Evolutionary conservation across 83 land plant genomes (phyloP).

Genomic region (Diphasiastrum complanatum): DNA sequence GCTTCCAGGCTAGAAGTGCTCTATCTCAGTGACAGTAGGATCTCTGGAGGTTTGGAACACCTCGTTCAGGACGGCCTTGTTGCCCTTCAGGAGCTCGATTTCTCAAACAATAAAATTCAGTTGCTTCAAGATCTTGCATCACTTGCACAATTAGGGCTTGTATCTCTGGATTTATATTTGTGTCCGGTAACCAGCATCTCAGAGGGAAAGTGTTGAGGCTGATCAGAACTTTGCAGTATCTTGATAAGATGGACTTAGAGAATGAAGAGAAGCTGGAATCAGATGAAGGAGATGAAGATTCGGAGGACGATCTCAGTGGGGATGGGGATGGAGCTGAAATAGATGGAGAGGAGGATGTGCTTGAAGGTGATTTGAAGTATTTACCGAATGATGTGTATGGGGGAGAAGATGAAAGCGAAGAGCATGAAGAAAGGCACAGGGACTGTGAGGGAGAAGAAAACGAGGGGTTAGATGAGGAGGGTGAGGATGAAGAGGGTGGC

Average conservation of each 20-base stretch:
- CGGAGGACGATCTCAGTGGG: conserved; percentile 53
- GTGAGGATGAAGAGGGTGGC: conserved; percentile 40
- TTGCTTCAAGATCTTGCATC: conserved; percentile 65
- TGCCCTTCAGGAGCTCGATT: conserved; percentile 69
- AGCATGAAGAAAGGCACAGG: conserved; percentile 14
- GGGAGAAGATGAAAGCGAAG: conserved; percentile 22
- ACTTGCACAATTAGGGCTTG: conserved; percentile 57
- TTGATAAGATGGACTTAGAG: conserved; percentile 74
- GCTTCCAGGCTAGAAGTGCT: conserved; percentile 52
- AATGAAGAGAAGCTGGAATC: conserved; percentile 70
- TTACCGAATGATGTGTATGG: conserved; percentile 18
- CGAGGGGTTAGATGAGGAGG: conserved; percentile 52
- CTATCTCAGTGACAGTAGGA: conserved; percentile 76
- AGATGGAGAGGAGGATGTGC: conserved; percentile 29
- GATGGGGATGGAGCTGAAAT: conserved; percentile 39
- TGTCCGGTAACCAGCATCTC: conserved; percentile 68
- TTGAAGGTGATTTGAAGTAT: conserved; percentile 23
- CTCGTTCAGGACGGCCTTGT: conserved; percentile 67
- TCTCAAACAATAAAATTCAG: conserved; percentile 82
- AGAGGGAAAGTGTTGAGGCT: conserved; percentile 59
- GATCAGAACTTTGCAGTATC: conserved; percentile 60
- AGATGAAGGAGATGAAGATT: conserved; percentile 65
- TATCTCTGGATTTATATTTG: conserved; percentile 74
- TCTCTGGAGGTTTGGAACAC: conserved; percentile 66
- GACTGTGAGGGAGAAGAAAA: conserved; percentile 40